These are phyloP conservation scores for Berberis vulgaris DNA, from an alignment of 164 flowering plant genomes.

Conservation along the genomic window DNA sequence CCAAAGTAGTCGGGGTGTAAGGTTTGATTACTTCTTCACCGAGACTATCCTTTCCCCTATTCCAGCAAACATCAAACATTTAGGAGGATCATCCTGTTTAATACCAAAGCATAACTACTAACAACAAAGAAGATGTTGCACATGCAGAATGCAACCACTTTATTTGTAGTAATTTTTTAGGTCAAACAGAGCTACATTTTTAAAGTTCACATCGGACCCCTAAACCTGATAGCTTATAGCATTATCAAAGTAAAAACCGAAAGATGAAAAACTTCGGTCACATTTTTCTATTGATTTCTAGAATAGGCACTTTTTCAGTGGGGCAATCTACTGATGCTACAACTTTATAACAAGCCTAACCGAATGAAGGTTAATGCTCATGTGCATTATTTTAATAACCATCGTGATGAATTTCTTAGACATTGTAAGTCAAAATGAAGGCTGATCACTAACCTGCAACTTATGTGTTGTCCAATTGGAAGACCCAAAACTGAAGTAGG, in stretches of 20 bases:
- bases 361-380: neutral
- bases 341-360: too few species aligned
- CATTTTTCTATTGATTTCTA: too few species aligned
- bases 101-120: neutral
- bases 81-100: neutral
- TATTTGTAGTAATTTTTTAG: too few species aligned
- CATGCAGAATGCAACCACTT: neutral
- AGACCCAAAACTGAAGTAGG: conserved; percentile 88
- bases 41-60: conserved; percentile 83
- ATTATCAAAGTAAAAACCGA: too few species aligned
- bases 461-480: conserved; percentile 94
- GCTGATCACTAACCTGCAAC: conserved; percentile 57
- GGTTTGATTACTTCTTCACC: conserved; percentile 95
- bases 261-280: too few species aligned
- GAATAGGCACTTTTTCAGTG: too few species aligned
- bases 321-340: too few species aligned
- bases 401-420: neutral
- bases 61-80: conserved; percentile 6
- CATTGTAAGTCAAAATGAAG: neutral
- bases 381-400: neutral
- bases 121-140: neutral
- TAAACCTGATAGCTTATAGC: too few species aligned
- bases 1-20: conserved; percentile 95
- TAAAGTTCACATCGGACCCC: too few species aligned
- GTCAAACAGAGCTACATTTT: too few species aligned